Conservation (phyloP, 228 moss, liverwort and hornwort species). For the Sphagnum fallax region DNA sequence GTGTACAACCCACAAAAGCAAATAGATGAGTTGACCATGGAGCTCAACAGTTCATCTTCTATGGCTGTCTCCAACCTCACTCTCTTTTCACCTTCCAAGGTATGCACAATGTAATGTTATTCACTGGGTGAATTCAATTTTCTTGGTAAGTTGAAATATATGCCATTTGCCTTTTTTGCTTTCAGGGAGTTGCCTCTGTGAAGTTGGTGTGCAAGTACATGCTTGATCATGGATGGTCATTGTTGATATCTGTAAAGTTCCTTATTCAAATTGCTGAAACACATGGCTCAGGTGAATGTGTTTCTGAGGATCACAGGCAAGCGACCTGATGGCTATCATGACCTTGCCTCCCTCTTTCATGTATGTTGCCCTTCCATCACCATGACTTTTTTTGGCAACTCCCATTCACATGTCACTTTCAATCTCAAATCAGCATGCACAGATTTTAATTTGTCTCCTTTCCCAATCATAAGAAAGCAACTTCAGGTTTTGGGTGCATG, state of each 20-base stretch:
- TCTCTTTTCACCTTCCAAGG: slow-evolving; percentile 89
- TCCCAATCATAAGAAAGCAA: neutral
- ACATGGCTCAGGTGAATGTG: slow-evolving; percentile 58
- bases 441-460: neutral
- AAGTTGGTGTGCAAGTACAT: neutral
- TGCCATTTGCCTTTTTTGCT: neutral
- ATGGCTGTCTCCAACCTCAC: slow-evolving; percentile 40
- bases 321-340: slow-evolving; percentile 84
- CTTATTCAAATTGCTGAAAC: neutral
- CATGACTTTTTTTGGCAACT: neutral
- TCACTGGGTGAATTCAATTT: neutral
- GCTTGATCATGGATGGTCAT: neutral
- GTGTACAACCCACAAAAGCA: slow-evolving; percentile 54
- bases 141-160: too few relatives aligned
- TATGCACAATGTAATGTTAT: slow-evolving; percentile 10
- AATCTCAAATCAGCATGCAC: neutral
- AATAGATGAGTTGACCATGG: slow-evolving; percentile 46
- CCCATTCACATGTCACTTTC: neutral
- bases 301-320: slow-evolving; percentile 77
- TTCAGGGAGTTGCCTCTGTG: neutral
- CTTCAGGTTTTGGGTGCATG: neutral
- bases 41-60: slow-evolving; percentile 37
- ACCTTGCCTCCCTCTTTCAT: slow-evolving; percentile 84
- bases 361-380: slow-evolving; percentile 24
- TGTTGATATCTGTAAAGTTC: neutral